A percentile compares a stretch with the other conserved stretches of the same genome.
These are phyloP conservation scores for Aspergillus ibericus DNA, from an alignment of 2,329 filamentous ascomycete species.

Conservation along the genomic window DNA sequence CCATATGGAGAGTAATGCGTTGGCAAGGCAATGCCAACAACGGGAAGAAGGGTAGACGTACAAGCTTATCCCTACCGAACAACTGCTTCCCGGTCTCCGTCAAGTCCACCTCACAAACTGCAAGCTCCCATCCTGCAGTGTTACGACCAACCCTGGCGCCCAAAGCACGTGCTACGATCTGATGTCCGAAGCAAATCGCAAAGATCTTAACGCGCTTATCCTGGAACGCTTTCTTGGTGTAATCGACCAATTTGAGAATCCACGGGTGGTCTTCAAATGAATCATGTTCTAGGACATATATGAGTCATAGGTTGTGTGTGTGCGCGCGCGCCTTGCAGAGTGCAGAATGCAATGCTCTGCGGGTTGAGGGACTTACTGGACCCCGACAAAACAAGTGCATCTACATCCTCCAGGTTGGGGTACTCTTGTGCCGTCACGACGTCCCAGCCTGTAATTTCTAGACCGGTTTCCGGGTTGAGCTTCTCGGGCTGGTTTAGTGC, in stretches of 20 bases:
- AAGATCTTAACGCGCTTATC: conserved; percentile 68
- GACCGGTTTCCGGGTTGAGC: conserved; percentile 38
- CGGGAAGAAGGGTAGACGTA: conserved; percentile 35
- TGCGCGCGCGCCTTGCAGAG: neutral
- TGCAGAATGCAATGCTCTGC: neutral
- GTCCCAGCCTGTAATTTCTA: conserved; percentile 67
- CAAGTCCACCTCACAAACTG: conserved; percentile 68
- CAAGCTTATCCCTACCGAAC: conserved; percentile 65
- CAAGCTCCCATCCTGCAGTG: conserved; percentile 76
- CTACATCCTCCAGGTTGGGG: conserved; percentile 70
- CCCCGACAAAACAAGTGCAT: conserved; percentile 81
- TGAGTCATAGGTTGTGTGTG: conserved; percentile 1
- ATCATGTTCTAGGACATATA: conserved; percentile 59
- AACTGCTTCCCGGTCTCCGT: conserved; percentile 69
- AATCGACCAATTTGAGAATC: conserved; percentile 74
- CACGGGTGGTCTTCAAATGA: conserved; percentile 73
- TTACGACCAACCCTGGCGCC: conserved; percentile 67
- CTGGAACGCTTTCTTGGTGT: conserved; percentile 59
- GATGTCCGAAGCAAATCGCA: conserved; percentile 84
- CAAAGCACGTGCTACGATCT: conserved; percentile 75
- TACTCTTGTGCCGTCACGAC: conserved; percentile 69
- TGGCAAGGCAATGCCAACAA: too few relatives aligned
- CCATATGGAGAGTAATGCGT: neutral
- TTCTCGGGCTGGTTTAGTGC: conserved; percentile 39
- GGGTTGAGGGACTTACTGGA: conserved; percentile 48